These are phyloP conservation scores for Tetratostichococcus sp. DNA, from an alignment of 139 green algal species.

Conservation along the genomic window DNA sequence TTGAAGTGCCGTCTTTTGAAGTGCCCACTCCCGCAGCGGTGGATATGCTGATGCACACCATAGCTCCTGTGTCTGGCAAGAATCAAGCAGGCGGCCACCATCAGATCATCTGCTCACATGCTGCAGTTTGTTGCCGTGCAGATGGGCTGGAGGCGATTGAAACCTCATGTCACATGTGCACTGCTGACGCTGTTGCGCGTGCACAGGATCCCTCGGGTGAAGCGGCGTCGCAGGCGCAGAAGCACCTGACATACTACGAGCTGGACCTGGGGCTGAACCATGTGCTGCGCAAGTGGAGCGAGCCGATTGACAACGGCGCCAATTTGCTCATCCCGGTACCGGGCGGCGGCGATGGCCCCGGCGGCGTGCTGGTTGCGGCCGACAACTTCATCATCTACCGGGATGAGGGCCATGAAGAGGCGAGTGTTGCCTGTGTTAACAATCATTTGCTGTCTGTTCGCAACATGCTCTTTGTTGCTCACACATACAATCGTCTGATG, in stretches of 20 bases:
- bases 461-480: too few species aligned
- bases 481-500: too few species aligned
- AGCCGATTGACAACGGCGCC: slow-evolving; percentile 93
- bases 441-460: too few species aligned
- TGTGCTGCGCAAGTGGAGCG: slow-evolving; percentile 85
- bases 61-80: too few species aligned
- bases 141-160: too few species aligned
- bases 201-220: slow-evolving; percentile 81
- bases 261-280: slow-evolving; percentile 98
- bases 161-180: too few species aligned
- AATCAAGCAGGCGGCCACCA: too few species aligned
- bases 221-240: slow-evolving; percentile 85
- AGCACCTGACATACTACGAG: slow-evolving; percentile 96
- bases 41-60: neutral
- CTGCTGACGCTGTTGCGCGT: neutral
- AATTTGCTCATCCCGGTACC: slow-evolving; percentile 95
- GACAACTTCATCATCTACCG: slow-evolving; percentile 99
- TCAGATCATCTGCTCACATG: too few species aligned
- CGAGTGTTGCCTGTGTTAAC: too few species aligned
- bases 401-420: slow-evolving; percentile 50
- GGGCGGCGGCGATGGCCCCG: slow-evolving; percentile 76
- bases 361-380: slow-evolving; percentile 90
- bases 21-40: neutral
- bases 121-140: too few species aligned
- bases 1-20: neutral